Evolutionary conservation across 306 rosid genomes (phyloP).

Genomic region (Nissolia schottii): DNA sequence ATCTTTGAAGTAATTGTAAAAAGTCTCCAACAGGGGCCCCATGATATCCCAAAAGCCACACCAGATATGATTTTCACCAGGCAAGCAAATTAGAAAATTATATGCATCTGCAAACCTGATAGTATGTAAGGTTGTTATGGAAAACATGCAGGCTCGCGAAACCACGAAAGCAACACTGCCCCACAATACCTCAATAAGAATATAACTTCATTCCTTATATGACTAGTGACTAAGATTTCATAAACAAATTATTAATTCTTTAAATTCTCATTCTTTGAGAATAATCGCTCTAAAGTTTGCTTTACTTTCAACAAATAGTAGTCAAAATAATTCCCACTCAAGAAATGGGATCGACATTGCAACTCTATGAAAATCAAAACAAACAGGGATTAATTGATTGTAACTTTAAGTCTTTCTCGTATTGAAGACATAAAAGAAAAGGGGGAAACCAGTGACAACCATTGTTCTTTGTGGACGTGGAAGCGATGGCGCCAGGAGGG

Average conservation of each 20-base stretch:
- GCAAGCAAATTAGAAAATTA: no score
- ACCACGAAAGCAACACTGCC: neutral
- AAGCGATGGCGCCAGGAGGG: conserved; percentile 39
- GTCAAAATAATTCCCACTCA: neutral
- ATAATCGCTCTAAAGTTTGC: neutral
- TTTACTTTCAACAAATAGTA: neutral
- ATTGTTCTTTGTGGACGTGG: conserved; percentile 63
- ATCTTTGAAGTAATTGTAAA: no score
- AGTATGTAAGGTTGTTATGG: conserved; percentile 10
- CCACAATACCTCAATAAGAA: neutral
- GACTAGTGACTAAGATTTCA: neutral
- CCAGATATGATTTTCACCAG: no score
- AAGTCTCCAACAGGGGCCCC: no score
- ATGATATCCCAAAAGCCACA: no score
- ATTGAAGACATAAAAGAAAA: neutral
- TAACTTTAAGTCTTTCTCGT: neutral
- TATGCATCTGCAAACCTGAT: conserved; percentile 88
- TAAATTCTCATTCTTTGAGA: neutral
- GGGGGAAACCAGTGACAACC: conserved; percentile 25
- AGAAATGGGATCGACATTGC: neutral
- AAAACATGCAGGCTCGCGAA: neutral
- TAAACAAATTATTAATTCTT: no score
- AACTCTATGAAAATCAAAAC: neutral
- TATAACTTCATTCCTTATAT: neutral
- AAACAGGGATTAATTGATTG: neutral